Conservation (phyloP, 352 stramenopile species). For the Pilasporangium apinafurcum region DNA sequence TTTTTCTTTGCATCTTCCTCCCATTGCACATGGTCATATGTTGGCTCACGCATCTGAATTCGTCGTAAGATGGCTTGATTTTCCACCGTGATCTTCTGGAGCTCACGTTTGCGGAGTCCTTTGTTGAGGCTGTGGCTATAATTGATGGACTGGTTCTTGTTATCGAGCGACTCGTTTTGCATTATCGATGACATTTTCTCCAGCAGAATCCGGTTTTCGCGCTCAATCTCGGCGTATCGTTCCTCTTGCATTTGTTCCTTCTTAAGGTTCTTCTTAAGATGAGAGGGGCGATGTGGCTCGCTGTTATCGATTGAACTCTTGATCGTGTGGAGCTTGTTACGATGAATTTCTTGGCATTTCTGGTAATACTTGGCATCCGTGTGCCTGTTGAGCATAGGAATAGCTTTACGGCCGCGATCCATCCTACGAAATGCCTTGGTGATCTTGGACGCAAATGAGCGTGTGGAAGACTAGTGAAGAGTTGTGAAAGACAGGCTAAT, state of each 20-base stretch:
- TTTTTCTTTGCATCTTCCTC: conserved; percentile 84
- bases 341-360: conserved; percentile 80
- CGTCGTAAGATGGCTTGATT: conserved; percentile 85
- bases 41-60: conserved; percentile 88
- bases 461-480: too few species aligned
- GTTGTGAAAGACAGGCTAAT: too few species aligned
- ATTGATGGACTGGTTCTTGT: conserved; percentile 73
- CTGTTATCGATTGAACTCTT: conserved; percentile 96
- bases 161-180: conserved; percentile 82
- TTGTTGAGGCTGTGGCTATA: conserved; percentile 86
- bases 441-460: too few species aligned
- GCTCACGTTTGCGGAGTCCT: conserved; percentile 67
- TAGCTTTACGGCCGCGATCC: conserved; percentile 81
- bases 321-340: conserved; percentile 72
- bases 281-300: conserved; percentile 86
- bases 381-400: conserved; percentile 85
- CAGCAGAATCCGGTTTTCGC: conserved; percentile 95
- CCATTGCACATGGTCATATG: conserved; percentile 89
- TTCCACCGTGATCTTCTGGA: conserved; percentile 83
- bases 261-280: conserved; percentile 94
- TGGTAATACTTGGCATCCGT: conserved; percentile 85
- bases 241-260: conserved; percentile 97
- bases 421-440: too few species aligned
- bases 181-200: conserved; percentile 98
- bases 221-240: conserved; percentile 92